A percentile compares a stretch with the other conserved stretches of the same genome.
Evolutionary conservation across 352 stramenopile genomes (phyloP).

Genomic region (Poterioochromonas sp.): DNA sequence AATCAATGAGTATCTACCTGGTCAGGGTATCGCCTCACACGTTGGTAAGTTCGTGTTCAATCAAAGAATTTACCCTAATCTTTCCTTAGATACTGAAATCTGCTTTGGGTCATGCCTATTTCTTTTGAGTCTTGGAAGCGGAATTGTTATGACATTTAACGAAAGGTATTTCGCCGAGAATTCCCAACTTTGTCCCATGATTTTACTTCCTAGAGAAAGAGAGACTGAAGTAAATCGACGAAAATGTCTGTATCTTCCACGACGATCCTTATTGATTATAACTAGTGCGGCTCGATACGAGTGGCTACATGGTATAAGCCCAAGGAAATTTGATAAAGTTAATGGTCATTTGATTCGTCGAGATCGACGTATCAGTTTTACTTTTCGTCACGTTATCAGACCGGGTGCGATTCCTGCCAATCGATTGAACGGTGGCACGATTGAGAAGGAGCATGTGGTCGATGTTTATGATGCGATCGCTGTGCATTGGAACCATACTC

Average conservation of each 20-base stretch:
- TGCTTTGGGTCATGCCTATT: background rate
- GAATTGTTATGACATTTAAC: constrained; percentile 2
- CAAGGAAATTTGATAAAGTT: constrained; percentile 24
- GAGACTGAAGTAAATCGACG: background rate
- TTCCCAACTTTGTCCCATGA: too few species aligned
- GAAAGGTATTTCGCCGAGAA: background rate
- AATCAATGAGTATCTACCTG: constrained; percentile 24
- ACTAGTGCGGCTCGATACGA: background rate
- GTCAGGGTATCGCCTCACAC: constrained; percentile 28
- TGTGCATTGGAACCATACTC: constrained; percentile 21
- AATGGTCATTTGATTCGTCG: background rate
- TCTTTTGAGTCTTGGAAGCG: background rate
- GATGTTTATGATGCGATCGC: constrained; percentile 23
- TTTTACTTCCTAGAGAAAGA: too few species aligned
- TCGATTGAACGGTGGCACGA: background rate
- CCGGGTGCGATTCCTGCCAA: background rate
- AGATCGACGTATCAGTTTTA: background rate
- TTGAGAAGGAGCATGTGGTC: background rate
- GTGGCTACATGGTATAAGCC: background rate
- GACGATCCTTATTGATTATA: background rate
- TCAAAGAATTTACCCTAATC: background rate
- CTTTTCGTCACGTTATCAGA: background rate
- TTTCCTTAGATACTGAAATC: constrained; percentile 5
- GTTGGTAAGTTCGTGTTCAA: background rate
- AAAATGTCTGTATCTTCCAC: constrained; percentile 9